Evolutionary conservation across 2,329 filamentous ascomycete genomes (phyloP).

Genomic region (Myriosclerotinia duriaeana): DNA sequence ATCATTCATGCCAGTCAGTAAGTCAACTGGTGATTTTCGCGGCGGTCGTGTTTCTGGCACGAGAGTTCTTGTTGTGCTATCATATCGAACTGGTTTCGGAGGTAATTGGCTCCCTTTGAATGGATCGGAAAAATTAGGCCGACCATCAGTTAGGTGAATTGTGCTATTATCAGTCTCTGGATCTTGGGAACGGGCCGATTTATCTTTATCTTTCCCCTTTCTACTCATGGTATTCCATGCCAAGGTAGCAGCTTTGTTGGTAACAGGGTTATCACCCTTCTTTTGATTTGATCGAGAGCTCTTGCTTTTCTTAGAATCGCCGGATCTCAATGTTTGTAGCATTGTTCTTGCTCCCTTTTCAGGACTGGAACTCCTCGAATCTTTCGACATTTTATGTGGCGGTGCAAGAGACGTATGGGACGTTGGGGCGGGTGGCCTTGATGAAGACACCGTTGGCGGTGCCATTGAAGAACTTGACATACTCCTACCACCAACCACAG

Average conservation of each 20-base stretch:
- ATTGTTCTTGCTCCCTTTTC: slow-evolving; percentile 56
- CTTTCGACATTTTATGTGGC: slow-evolving; percentile 37
- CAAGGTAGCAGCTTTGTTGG: slow-evolving; percentile 63
- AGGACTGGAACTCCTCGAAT: slow-evolving; percentile 54
- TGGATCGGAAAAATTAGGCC: slow-evolving; percentile 31
- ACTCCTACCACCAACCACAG: slow-evolving; percentile 39
- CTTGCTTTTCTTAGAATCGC: slow-evolving; percentile 50
- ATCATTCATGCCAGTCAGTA: slow-evolving; percentile 32
- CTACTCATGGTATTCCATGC: slow-evolving; percentile 50
- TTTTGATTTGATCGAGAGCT: slow-evolving; percentile 36
- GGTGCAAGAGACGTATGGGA: slow-evolving; percentile 31
- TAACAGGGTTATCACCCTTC: slow-evolving; percentile 50
- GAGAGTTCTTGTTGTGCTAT: slow-evolving; percentile 40
- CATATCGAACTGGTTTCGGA: slow-evolving; percentile 37
- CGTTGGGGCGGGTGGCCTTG: slow-evolving; percentile 25
- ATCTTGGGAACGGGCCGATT: slow-evolving; percentile 36
- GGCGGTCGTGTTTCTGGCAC: slow-evolving; percentile 31
- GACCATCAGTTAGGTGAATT: slow-evolving; percentile 32
- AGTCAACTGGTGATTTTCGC: slow-evolving; percentile 33
- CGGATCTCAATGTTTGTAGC: slow-evolving; percentile 59
- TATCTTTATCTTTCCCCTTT: slow-evolving; percentile 32
- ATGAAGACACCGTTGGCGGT: slow-evolving; percentile 28
- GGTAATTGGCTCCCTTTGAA: slow-evolving; percentile 26
- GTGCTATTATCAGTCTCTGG: slow-evolving; percentile 34
- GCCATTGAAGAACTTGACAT: slow-evolving; percentile 25